Conservation (phyloP, 352 stramenopile species). For the Globisporangium yorkense region DNA sequence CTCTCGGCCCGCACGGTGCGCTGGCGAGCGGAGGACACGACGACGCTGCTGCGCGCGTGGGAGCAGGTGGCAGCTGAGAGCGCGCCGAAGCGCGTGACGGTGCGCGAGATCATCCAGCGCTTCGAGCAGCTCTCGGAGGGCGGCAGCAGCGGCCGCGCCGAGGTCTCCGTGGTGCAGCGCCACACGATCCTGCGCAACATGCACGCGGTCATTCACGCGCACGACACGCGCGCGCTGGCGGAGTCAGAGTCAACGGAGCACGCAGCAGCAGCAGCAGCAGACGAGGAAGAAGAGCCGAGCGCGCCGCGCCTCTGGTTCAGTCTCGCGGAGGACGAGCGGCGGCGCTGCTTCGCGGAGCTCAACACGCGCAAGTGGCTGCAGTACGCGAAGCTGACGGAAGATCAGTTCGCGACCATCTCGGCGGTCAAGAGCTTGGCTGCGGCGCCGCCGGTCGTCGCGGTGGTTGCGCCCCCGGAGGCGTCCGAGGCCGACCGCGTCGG, state of each 20-base stretch:
- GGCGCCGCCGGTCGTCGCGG: neutral
- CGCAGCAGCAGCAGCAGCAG: neutral
- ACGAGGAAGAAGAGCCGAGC: neutral
- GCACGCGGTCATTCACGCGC: neutral
- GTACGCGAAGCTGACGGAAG: neutral
- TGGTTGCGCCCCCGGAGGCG: neutral
- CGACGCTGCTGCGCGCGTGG: neutral
- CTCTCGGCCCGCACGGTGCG: neutral
- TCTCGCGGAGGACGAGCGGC: neutral
- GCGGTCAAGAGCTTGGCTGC: neutral
- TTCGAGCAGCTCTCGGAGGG: neutral
- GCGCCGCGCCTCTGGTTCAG: conserved; percentile 1
- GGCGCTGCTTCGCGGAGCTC: neutral
- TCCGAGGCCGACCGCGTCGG: neutral
- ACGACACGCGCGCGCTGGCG: neutral
- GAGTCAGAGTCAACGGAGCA: neutral
- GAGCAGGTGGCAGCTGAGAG: neutral
- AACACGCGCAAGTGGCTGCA: conserved; percentile 4
- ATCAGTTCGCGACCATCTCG: neutral
- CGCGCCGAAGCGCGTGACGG: neutral
- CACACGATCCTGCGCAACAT: conserved; percentile 2
- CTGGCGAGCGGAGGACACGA: neutral
- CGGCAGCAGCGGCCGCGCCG: conserved; percentile 2
- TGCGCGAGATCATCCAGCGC: neutral
- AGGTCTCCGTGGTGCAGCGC: neutral